phyloP scores from a whole-genome alignment of 805 yeast genomes.

The Candida michaelii region DNA sequence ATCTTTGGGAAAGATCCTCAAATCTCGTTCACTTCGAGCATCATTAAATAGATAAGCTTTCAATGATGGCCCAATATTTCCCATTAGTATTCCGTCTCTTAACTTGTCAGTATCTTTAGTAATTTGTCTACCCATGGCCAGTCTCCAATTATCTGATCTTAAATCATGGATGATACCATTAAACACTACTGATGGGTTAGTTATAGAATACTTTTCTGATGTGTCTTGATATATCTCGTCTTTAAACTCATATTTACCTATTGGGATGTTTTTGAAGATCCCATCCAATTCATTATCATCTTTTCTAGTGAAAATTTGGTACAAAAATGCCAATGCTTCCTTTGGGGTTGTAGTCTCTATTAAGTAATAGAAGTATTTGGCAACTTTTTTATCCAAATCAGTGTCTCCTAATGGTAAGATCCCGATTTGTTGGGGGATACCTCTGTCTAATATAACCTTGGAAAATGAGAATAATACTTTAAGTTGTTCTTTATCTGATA shows the following conservation, averaged over 20 bases:
- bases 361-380: slow-evolving; percentile 34
- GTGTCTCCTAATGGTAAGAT: slow-evolving; percentile 59
- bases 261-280: slow-evolving; percentile 14
- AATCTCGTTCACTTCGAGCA: slow-evolving; percentile 47
- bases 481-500: slow-evolving; percentile 53
- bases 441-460: slow-evolving; percentile 49
- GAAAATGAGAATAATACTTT: slow-evolving; percentile 50
- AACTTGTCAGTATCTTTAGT: slow-evolving; percentile 49
- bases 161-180: slow-evolving; percentile 70
- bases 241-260: slow-evolving; percentile 18
- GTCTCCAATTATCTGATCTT: slow-evolving; percentile 53
- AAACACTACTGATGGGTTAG: slow-evolving; percentile 54
- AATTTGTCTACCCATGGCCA: slow-evolving; percentile 50
- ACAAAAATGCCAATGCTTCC: slow-evolving; percentile 42
- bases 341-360: slow-evolving; percentile 26
- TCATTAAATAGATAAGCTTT: slow-evolving; percentile 43
- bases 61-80: slow-evolving; percentile 28
- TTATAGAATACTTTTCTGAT: slow-evolving; percentile 34
- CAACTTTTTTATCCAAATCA: slow-evolving; percentile 28
- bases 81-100: slow-evolving; percentile 23
- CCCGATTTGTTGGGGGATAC: slow-evolving; percentile 80
- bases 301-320: slow-evolving; percentile 32
- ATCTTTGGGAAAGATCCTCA: slow-evolving; percentile 34
- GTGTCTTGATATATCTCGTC: slow-evolving; percentile 21
- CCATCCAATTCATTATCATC: slow-evolving; percentile 24